Evolutionary conservation across 306 rosid genomes (phyloP), one percentile per base, ranked within the genome.

Genomic region (Dryas octopetala): DNA sequence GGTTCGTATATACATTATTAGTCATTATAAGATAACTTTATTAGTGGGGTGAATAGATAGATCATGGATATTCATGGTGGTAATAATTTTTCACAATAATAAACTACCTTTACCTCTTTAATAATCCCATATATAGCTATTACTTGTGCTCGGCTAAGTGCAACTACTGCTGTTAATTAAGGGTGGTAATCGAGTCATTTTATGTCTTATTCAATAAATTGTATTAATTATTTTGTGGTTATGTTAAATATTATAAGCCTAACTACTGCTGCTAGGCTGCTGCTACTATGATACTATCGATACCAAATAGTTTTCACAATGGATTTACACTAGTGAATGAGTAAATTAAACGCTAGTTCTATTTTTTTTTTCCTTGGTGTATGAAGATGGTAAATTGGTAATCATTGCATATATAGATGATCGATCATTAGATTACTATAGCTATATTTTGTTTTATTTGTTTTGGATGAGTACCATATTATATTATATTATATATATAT

Each of bases 381-480:
- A 28, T 28, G 52, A 79, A 19, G 19, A 19, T 19, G 19, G 68
- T 64, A 83, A 85, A 81, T 73, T 53, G 75, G 71, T 77, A 72
- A 82, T 82, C 72, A 89, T 85, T 82, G 72, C 60, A 80, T 83
- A 77, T 74, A 82, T 80, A 19, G 76, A 73, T 83, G 76, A 61
- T 75, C 69, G 66, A 74, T 44, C 40, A 53, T 62, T 77, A 70
- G n/a, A 43, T 55, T 49, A 49, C 55, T 49, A 63, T 14, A 76
- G 4, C 13, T 62, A 44, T 6, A 60, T 23, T 50, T 77, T 70
- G 70, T 19, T 12, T 46, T 47, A 6, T 48, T 77, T 68, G 6
- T 19, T 67, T 67, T 66, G 50, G 65, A 57, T 46, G 60, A 67
- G 71, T 50, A 57, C 50, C 65, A 52, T 55, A 43, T 2, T 75